phyloP scores from a whole-genome alignment of 805 yeast species.

The Ogataea allantospora region DNA sequence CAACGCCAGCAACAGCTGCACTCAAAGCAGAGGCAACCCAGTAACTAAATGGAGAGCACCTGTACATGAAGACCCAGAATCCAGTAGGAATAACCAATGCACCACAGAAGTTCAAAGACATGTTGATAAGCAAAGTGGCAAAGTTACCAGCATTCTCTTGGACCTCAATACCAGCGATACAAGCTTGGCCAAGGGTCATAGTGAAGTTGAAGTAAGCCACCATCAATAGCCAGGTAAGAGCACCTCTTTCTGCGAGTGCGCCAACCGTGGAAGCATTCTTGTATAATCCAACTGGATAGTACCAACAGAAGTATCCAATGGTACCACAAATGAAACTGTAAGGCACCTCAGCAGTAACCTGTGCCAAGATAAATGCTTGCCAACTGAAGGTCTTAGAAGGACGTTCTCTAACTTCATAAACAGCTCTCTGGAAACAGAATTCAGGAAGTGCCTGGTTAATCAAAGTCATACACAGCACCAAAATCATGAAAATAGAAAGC shows the following conservation, averaged over 20 bases:
- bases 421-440: slow-evolving; percentile 58
- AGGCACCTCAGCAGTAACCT: slow-evolving; percentile 64
- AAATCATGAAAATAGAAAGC: slow-evolving; percentile 71
- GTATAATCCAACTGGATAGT: slow-evolving; percentile 72
- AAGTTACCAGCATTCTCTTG: slow-evolving; percentile 65
- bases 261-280: slow-evolving; percentile 53
- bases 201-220: slow-evolving; percentile 51
- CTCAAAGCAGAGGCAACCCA: slow-evolving; percentile 55
- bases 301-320: slow-evolving; percentile 59
- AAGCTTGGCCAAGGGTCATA: slow-evolving; percentile 56
- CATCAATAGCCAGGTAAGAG: slow-evolving; percentile 41
- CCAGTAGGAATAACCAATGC: slow-evolving; percentile 60
- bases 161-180: slow-evolving; percentile 56
- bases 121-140: slow-evolving; percentile 54
- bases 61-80: slow-evolving; percentile 81
- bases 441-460: slow-evolving; percentile 63
- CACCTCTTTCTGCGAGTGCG: slow-evolving; percentile 52
- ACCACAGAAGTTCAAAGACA: slow-evolving; percentile 75
- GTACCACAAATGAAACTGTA: slow-evolving; percentile 63
- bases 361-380: slow-evolving; percentile 60
- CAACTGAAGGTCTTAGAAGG: slow-evolving; percentile 72
- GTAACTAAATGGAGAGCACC: slow-evolving; percentile 69
- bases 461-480: slow-evolving; percentile 53
- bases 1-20: slow-evolving; percentile 51
- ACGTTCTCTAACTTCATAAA: slow-evolving; percentile 71